These are phyloP conservation scores for Erythrophleum fordii DNA, from an alignment of 306 rosid species.

Conservation along the genomic window DNA sequence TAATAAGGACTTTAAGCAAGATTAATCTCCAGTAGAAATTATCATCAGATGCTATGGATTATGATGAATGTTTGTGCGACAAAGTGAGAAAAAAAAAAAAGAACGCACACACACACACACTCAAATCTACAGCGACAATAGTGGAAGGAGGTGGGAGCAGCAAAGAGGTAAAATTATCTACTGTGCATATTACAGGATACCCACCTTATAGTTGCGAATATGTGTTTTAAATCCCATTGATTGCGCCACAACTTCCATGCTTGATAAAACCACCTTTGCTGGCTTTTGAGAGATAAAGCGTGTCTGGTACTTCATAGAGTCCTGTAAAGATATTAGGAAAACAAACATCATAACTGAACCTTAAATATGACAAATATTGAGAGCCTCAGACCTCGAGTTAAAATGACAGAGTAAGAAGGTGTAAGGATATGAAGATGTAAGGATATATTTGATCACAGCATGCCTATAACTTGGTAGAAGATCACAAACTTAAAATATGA, in stretches of 20 bases:
- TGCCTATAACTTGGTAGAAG: neutral
- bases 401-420: conserved; percentile 22
- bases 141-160: conserved; percentile 6
- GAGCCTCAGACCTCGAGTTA: conserved; percentile 20
- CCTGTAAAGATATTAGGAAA: conserved; percentile 46
- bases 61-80: conserved; percentile 11
- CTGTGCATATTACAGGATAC: conserved; percentile 20
- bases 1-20: conserved; percentile 18
- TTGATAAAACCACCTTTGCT: conserved; percentile 76
- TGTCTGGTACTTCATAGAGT: conserved; percentile 65
- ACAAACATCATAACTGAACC: neutral
- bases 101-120: no score
- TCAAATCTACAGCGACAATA: conserved; percentile 22
- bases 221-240: conserved; percentile 95
- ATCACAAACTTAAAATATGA: neutral
- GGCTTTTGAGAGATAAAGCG: conserved; percentile 91
- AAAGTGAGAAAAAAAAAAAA: neutral
- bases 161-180: conserved; percentile 21
- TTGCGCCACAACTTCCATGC: conserved; percentile 94
- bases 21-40: conserved; percentile 11
- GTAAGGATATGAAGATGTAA: neutral
- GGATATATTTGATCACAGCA: conserved; percentile 21
- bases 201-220: conserved; percentile 86
- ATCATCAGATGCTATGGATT: neutral
- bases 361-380: neutral